Conservation (phyloP, 148 eudicot genomes). For the Vaccinium corymbosum region DNA sequence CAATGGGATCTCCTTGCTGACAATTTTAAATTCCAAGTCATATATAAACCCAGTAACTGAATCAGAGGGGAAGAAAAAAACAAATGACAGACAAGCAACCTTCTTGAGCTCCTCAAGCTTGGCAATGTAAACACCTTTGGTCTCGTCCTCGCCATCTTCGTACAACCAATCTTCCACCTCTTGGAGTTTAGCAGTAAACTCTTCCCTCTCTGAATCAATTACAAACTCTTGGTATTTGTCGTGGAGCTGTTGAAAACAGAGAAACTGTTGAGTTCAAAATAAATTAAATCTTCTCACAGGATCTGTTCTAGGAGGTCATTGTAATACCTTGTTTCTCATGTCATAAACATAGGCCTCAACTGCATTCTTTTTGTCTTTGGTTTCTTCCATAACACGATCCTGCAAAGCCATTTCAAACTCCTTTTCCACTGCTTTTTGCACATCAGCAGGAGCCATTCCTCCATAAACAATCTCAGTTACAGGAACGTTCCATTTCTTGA, state of each 20-base stretch:
- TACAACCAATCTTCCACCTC: slow-evolving; percentile 93
- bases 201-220: slow-evolving; percentile 67
- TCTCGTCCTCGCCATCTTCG: slow-evolving; percentile 96
- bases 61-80: background rate
- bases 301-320: background rate
- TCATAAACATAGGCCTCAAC: slow-evolving; percentile 93
- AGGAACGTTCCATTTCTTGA: slow-evolving; percentile 61
- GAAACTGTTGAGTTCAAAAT: slow-evolving; percentile 3
- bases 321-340: slow-evolving; percentile 77
- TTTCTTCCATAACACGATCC: slow-evolving; percentile 91
- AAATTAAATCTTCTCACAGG: background rate
- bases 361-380: slow-evolving; percentile 85
- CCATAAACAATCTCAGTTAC: slow-evolving; percentile 70
- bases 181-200: slow-evolving; percentile 61
- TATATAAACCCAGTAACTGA: background rate
- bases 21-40: slow-evolving; percentile 1
- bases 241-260: slow-evolving; percentile 45
- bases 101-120: slow-evolving; percentile 91
- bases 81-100: slow-evolving; percentile 32
- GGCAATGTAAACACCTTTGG: slow-evolving; percentile 81
- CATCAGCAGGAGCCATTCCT: slow-evolving; percentile 49
- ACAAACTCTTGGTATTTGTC: slow-evolving; percentile 79
- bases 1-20: slow-evolving; percentile 90
- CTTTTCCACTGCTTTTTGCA: slow-evolving; percentile 81
- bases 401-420: slow-evolving; percentile 97